These are phyloP conservation scores for Leavenworthia alabamica DNA, from an alignment of 345 rosid species.

Conservation along the genomic window DNA sequence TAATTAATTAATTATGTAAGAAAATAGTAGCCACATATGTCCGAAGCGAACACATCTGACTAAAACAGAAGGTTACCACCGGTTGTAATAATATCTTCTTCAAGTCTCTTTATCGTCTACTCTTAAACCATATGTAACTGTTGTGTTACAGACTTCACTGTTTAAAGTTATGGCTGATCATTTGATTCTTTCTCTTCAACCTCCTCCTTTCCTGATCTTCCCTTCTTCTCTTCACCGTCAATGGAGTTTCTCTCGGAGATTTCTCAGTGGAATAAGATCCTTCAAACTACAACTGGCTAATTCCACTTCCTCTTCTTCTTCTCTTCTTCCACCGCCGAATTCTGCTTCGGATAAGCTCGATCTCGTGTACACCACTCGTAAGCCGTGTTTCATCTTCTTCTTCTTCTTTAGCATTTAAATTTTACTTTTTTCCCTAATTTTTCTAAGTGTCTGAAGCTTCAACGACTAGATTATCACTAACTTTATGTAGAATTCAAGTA, in stretches of 20 bases:
- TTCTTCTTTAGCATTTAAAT: not conserved
- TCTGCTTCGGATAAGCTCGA: conserved; percentile 23
- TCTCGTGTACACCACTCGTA: conserved; percentile 42
- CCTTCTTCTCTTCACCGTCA: conserved; percentile 17
- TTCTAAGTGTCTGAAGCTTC: not conserved
- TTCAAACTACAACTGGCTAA: not conserved
- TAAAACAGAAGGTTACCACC: conserved; percentile 17
- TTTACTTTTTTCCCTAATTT: not conserved
- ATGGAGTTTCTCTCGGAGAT: conserved; percentile 2
- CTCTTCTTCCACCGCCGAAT: not conserved
- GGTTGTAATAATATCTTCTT: conserved; percentile 1
- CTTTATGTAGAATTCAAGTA: not conserved
- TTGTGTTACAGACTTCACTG: conserved; percentile 13
- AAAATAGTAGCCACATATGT: conserved; percentile 6
- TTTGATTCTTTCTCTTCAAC: conserved; percentile 21
- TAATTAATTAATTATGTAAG: not conserved
- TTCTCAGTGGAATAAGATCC: conserved; percentile 1
- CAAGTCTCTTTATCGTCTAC: not conserved
- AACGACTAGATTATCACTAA: not conserved
- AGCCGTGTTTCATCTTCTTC: not conserved
- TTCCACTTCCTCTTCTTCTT: conserved; percentile 14
- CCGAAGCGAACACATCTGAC: not conserved
- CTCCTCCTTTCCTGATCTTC: conserved; percentile 11
- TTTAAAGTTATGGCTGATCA: conserved; percentile 26
- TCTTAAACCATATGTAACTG: not conserved